Evolutionary conservation across 2,329 filamentous ascomycete species (phyloP), one percentile per base, ranked within the genome.

Genomic region (Calycina marina): DNA sequence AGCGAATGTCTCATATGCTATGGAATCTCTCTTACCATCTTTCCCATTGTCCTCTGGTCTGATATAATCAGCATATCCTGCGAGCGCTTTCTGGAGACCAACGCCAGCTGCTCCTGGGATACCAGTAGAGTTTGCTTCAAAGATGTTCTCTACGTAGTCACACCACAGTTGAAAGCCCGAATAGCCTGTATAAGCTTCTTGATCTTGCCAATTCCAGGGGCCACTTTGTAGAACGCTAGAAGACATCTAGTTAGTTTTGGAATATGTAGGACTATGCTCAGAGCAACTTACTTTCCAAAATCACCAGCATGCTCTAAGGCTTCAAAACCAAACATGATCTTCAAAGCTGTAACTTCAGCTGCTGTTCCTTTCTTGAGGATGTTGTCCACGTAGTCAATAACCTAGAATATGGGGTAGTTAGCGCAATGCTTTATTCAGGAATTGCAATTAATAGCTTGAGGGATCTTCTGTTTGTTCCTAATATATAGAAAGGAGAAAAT

Each of bases 251-350:
- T 27, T 8, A 27, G 13, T 13, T 10, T 8, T 27, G 9, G 25
- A 9, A 4, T 13, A 27, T 49, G 1, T 59, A 63, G 22, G 56
- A 13, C 16, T 25, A 10, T n/a, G 11, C 16, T 25, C 25, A n/a
- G 29, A 26, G 24, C 34, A 13, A 27, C 2, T 11, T 27, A 14
- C 13, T 11, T n/a, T 3, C 25, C 25, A 14, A 27, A 40, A 28
- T 40, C 37, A 28, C 61, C 59, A 10, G 56, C 41, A 20, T 56
- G 56, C 14, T 53, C 54, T n/a, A 35, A n/a, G 9, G 16, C 18
- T n/a, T 53, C 54, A 9, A 71, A 48, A 0, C 60, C 60, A 38
- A 72, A 72, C 43, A 55, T 50, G 6, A 53, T 43, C 45, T 70
- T 67, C 9, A 71, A 47, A 0, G 47, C 45, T 15, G 50, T 40